Base-by-base conservation (phyloP, 306 rosid species). In the Vigna mungo region DNA sequence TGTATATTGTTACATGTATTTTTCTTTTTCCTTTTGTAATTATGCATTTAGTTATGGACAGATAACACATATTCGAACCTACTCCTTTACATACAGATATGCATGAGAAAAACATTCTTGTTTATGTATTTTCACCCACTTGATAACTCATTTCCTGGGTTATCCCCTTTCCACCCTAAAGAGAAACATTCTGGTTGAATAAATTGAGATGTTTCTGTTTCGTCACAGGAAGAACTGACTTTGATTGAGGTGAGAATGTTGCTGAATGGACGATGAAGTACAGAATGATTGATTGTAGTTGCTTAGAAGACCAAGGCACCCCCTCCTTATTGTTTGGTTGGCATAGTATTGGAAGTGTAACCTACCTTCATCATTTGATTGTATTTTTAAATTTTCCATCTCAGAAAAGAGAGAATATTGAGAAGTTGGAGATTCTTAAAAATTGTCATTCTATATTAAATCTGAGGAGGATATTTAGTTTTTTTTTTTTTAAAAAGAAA, bases 181-280 rank as follows among this genome's bases (percentile, higher is more conserved):
- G 41, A 41, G 9, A 47, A 37, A 32, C 21, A 61, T 17, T 34
- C 16, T 47, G 20, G 47, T 54, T 49, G 66, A 62, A 51, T 51
- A 13, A 51, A 37, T 51, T 71, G 49, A 8, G 78, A 71, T 62
- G 37, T 25, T 62, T 25, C 17, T 37, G 58, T 27, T 27, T 27
- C 32, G 32, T 27, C 32, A 27, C 32, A 82, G 86, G 82, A 77
- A 82, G 72, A 80, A 48, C 72, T 82, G 64, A 78, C 27, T 72
- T 68, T 34, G 61, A 16, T 43, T 32, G 25, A 77, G 18, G 32
- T 34, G 67, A 66, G 61, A 63, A 77, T 43, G n/a, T 76, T 68
- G 51, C 20, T 8, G 7, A 34, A 36, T 16, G 63, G 46, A 7
- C 8, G 14, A 63, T 34, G 66, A 56, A 64, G 80, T 66, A 59